Conservation (phyloP, 2,329 filamentous ascomycete species). For the Dactylonectria estremocensis region DNA sequence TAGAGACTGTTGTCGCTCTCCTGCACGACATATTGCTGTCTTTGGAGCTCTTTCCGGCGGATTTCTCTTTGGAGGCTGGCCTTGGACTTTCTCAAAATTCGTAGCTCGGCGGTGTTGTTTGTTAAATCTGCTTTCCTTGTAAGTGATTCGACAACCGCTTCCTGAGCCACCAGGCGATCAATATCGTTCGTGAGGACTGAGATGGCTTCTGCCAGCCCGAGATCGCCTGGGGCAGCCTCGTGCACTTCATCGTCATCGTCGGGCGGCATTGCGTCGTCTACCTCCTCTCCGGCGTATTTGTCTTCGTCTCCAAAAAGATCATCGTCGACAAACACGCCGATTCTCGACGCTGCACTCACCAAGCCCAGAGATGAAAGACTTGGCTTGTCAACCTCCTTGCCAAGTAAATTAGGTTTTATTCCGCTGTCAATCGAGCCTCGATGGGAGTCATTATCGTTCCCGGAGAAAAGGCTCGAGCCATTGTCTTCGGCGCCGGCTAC, state of each 20-base stretch:
- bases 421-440: constrained; percentile 73
- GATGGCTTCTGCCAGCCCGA: constrained; percentile 94
- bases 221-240: constrained; percentile 93
- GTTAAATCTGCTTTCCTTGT: constrained; percentile 96
- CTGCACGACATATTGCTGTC: constrained; percentile 96
- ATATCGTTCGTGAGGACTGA: constrained; percentile 90
- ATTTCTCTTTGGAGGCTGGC: constrained; percentile 94
- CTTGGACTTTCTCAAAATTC: constrained; percentile 94
- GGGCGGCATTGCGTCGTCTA: constrained; percentile 68
- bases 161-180: constrained; percentile 88
- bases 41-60: constrained; percentile 92
- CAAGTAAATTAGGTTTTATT: constrained; percentile 46
- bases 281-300: constrained; percentile 85
- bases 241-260: constrained; percentile 87
- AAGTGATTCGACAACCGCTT: constrained; percentile 91
- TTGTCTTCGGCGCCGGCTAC: constrained; percentile 49
- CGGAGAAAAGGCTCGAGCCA: constrained; percentile 66
- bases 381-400: constrained; percentile 76
- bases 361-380: constrained; percentile 93
- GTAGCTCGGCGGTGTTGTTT: constrained; percentile 93
- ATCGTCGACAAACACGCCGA: constrained; percentile 94
- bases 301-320: constrained; percentile 93
- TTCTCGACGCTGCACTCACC: constrained; percentile 87
- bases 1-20: constrained; percentile 98
- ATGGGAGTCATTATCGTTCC: constrained; percentile 72